A percentile compares a stretch with the other conserved stretches of the same genome.
These are phyloP conservation scores for Echinosophora koreensis DNA, from an alignment of 306 rosid species.

Conservation along the genomic window DNA sequence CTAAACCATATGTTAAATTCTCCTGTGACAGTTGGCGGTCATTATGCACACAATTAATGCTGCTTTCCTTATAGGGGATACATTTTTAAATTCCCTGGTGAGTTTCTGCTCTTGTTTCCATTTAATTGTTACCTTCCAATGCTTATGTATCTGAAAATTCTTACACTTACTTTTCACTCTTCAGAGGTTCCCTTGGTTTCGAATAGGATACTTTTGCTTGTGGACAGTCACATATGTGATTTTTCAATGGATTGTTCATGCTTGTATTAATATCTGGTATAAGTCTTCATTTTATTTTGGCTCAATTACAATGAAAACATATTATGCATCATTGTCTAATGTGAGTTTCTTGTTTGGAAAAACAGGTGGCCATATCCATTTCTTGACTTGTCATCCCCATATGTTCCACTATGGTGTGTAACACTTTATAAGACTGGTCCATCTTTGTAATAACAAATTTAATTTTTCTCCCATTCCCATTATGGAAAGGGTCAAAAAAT, in stretches of 20 bases:
- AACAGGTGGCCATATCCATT: conserved; percentile 99
- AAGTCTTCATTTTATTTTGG: conserved; percentile 17
- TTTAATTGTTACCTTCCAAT: conserved; percentile 24
- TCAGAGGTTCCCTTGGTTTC: conserved; percentile 94
- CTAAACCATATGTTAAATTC: conserved; percentile 26
- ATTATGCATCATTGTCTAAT: conserved; percentile 27
- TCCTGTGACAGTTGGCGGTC: conserved; percentile 68
- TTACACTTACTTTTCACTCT: conserved; percentile 28
- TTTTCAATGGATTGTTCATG: conserved; percentile 91
- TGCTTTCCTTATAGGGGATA: conserved; percentile 83
- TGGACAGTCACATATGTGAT: conserved; percentile 85
- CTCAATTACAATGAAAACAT: conserved; percentile 7
- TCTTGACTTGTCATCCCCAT: conserved; percentile 90
- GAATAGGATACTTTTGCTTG: conserved; percentile 88
- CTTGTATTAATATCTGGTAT: conserved; percentile 80
- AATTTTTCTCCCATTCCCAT: neutral
- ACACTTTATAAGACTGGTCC: neutral
- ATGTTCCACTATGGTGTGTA: conserved; percentile 86
- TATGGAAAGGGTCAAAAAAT: no score
- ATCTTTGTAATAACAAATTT: neutral
- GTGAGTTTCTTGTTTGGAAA: conserved; percentile 20
- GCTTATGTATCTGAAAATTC: conserved; percentile 18
- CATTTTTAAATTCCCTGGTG: conserved; percentile 85
- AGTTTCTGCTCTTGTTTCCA: conserved; percentile 49
- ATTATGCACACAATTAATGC: conserved; percentile 95